Evolutionary conservation across 345 rosid genomes (phyloP).

Genomic region (Eucalyptus sp.): DNA sequence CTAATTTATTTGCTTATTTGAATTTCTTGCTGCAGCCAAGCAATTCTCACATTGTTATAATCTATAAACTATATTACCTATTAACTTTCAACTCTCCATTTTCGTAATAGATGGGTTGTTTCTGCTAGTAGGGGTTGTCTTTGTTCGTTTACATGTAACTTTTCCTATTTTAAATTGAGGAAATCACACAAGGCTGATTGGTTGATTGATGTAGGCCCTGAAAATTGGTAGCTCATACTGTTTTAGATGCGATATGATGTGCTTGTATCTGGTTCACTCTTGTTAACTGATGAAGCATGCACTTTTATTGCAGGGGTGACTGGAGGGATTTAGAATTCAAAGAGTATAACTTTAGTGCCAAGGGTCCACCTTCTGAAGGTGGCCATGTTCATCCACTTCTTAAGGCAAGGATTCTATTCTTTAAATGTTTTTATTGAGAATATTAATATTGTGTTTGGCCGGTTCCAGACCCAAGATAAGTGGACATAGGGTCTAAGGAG

Average conservation of each 20-base stretch:
- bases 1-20: background rate
- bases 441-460: background rate
- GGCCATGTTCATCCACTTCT: constrained; percentile 95
- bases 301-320: constrained; percentile 47
- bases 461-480: background rate
- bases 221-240: background rate
- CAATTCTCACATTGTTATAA: background rate
- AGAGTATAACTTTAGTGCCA: constrained; percentile 83
- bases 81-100: background rate
- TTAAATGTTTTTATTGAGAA: background rate
- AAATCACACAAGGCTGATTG: background rate
- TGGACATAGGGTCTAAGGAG: background rate
- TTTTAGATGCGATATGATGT: background rate
- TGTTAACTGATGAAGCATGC: background rate
- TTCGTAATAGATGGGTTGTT: background rate
- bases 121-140: background rate
- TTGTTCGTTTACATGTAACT: background rate
- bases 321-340: constrained; percentile 85
- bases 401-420: constrained; percentile 38
- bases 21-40: background rate
- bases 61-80: background rate
- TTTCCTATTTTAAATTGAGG: background rate
- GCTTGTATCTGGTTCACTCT: background rate
- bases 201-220: background rate
- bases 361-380: constrained; percentile 77